Evolutionary conservation across 2,329 filamentous ascomycete species (phyloP).

Genomic region (Phyllosticta citriasiana): DNA sequence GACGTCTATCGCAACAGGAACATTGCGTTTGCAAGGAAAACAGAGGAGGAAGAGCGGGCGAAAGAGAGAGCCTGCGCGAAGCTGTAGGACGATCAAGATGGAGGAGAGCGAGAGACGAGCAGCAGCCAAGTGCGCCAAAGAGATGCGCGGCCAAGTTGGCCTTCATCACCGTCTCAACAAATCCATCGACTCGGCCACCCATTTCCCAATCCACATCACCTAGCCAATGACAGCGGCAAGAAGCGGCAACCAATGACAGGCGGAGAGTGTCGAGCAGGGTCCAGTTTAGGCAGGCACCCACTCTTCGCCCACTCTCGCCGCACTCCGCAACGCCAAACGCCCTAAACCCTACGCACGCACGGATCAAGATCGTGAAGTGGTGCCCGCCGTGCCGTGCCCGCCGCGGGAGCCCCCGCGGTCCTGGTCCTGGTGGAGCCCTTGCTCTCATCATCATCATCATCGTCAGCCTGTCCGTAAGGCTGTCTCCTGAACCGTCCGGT

Average conservation of each 20-base stretch:
- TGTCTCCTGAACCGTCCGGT: background rate
- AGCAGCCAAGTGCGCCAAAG: too few relatives aligned
- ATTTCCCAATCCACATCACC: background rate
- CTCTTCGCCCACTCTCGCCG: background rate
- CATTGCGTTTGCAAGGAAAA: conserved; percentile 13
- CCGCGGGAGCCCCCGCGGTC: background rate
- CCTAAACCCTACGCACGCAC: conserved; percentile 2
- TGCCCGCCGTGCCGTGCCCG: conserved; percentile 5
- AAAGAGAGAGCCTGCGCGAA: background rate
- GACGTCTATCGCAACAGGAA: conserved; percentile 21
- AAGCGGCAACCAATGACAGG: background rate
- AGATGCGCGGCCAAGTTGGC: too few relatives aligned
- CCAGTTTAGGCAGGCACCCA: background rate
- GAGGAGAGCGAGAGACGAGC: background rate
- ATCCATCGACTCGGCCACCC: background rate
- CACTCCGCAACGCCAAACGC: background rate
- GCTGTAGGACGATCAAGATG: background rate
- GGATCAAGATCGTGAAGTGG: conserved; percentile 10
- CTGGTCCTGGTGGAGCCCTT: background rate
- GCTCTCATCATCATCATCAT: background rate
- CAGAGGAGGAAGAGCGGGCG: conserved; percentile 2
- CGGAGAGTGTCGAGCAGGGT: background rate
- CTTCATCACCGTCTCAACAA: too few relatives aligned
- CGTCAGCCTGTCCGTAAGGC: too few relatives aligned
- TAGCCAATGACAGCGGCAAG: background rate